These are phyloP conservation scores for Termitomyces sp. DNA, from an alignment of 768 basidiomycete genomes.

Conservation along the genomic window DNA sequence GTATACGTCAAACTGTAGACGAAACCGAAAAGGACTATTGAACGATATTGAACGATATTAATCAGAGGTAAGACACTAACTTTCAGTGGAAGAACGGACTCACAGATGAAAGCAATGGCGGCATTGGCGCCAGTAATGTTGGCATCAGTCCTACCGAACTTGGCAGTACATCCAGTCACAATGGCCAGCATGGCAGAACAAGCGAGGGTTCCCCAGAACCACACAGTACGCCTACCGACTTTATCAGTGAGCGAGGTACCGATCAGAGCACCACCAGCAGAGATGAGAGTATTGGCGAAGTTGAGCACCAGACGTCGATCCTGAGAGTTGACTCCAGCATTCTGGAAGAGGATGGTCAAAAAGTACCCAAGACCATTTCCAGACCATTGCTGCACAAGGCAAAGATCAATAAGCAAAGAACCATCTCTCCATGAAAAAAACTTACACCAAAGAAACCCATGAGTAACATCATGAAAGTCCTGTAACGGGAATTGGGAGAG, in stretches of 20 bases:
- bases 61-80: not conserved
- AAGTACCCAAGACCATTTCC: slow-evolving; percentile 51
- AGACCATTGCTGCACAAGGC: slow-evolving; percentile 39
- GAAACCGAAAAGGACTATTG: slow-evolving; percentile 45
- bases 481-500: slow-evolving; percentile 39
- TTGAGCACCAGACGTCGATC: slow-evolving; percentile 33
- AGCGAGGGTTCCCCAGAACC: slow-evolving; percentile 43
- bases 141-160: slow-evolving; percentile 29
- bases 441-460: slow-evolving; percentile 49
- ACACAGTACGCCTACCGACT: slow-evolving; percentile 39
- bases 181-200: slow-evolving; percentile 33
- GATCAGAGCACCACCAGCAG: slow-evolving; percentile 33
- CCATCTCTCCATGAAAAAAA: not conserved
- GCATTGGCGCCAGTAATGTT: slow-evolving; percentile 35
- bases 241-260: slow-evolving; percentile 37
- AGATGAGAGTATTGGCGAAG: slow-evolving; percentile 38
- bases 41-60: not conserved
- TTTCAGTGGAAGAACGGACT: slow-evolving; percentile 6
- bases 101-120: slow-evolving; percentile 42
- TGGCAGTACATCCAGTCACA: slow-evolving; percentile 38
- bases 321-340: slow-evolving; percentile 34
- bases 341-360: slow-evolving; percentile 34
- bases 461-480: slow-evolving; percentile 42
- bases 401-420: not conserved
- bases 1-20: slow-evolving; percentile 52